A percentile compares a stretch with the other conserved stretches of the same genome.
Evolutionary conservation across 2,329 filamentous ascomycete species (phyloP).

Genomic region (Ustulina deusta): DNA sequence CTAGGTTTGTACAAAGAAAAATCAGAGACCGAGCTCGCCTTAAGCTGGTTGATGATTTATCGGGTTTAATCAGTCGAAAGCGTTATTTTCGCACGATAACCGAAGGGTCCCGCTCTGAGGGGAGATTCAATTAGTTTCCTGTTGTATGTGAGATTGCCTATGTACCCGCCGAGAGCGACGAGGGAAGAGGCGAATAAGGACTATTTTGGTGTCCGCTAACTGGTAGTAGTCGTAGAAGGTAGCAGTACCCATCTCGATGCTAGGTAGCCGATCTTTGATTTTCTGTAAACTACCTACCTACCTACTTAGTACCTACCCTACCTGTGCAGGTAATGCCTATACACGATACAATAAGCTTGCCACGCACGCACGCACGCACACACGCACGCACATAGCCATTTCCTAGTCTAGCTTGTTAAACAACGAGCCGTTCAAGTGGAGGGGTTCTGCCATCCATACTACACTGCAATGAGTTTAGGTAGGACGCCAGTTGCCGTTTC

Average conservation of each 20-base stretch:
- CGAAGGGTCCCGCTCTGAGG: background rate
- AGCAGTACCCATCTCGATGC: background rate
- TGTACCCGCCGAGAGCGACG: slow-evolving; percentile 3
- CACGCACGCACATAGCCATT: slow-evolving; percentile 3
- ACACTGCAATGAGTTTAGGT: slow-evolving; percentile 7
- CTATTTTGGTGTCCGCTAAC: slow-evolving; percentile 6
- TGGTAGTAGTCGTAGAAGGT: background rate
- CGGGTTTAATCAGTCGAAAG: background rate
- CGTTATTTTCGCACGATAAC: background rate
- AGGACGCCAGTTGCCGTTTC: slow-evolving; percentile 23
- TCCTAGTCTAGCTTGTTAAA: background rate
- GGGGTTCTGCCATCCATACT: slow-evolving; percentile 9
- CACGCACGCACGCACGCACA: slow-evolving; percentile 11
- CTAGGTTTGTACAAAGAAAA: slow-evolving; percentile 4
- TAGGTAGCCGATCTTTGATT: background rate
- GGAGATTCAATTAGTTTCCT: background rate
- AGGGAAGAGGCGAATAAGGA: background rate
- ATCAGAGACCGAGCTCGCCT: background rate
- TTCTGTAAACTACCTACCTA: slow-evolving; percentile 1
- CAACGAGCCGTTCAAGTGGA: slow-evolving; percentile 17
- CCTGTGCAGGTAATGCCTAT: background rate
- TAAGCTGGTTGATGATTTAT: background rate
- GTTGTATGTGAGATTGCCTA: background rate
- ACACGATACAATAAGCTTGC: slow-evolving; percentile 3
- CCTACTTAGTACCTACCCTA: too few species aligned